Evolutionary conservation across 108 stramenopile genomes (phyloP).

Genomic region (Asterionellopsis glacialis): DNA sequence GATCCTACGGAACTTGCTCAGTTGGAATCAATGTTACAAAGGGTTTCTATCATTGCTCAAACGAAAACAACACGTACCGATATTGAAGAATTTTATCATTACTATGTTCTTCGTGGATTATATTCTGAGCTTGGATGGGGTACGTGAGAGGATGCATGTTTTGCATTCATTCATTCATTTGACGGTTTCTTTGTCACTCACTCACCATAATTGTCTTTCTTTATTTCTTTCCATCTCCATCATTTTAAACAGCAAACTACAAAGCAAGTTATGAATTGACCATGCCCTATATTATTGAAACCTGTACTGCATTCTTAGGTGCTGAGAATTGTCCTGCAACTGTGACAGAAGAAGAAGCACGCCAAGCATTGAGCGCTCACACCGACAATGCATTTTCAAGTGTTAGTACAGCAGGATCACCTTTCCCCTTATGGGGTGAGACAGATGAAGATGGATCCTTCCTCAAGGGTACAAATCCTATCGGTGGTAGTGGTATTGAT

Average conservation of each 20-base stretch:
- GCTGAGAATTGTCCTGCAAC: constrained; percentile 7
- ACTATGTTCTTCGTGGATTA: constrained; percentile 17
- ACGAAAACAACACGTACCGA: background rate
- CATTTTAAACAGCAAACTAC: too few relatives aligned
- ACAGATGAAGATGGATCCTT: constrained; percentile 17
- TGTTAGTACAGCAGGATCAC: constrained; percentile 23
- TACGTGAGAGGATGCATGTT: constrained; percentile 6
- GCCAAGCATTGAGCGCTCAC: constrained; percentile 13
- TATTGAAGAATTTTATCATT: constrained; percentile 25
- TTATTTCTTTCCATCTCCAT: too few relatives aligned
- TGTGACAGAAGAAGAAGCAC: constrained; percentile 12
- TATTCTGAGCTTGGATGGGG: constrained; percentile 21
- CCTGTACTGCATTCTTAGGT: background rate
- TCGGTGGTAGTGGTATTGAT: constrained; percentile 35
- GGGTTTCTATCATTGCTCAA: constrained; percentile 8
- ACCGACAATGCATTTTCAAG: constrained; percentile 30
- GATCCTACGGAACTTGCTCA: constrained; percentile 6
- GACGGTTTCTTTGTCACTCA: background rate
- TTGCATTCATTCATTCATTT: constrained; percentile 1
- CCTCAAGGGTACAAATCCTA: constrained; percentile 23
- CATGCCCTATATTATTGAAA: too few relatives aligned
- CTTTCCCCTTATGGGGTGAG: constrained; percentile 34
- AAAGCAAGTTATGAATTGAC: too few relatives aligned
- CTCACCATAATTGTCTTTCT: too few relatives aligned
- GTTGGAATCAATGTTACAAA: background rate